Evolutionary conservation across 345 rosid genomes (phyloP).

Genomic region (Gossypium turneri): DNA sequence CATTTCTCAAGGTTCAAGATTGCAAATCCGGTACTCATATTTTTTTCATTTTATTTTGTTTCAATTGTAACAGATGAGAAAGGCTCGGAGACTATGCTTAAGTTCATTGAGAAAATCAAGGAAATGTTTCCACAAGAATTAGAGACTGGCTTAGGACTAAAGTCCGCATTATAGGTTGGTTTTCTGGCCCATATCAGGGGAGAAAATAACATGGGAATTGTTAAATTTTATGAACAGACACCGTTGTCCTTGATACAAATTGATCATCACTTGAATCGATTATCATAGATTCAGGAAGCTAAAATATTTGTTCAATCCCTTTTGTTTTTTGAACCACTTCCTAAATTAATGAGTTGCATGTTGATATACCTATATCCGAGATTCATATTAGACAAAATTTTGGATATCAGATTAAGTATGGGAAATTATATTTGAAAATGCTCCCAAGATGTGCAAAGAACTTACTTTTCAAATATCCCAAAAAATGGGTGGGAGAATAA

Average conservation of each 20-base stretch:
- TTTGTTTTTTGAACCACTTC: background rate
- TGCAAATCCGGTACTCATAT: background rate
- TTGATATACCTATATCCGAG: background rate
- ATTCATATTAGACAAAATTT: no score
- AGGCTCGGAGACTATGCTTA: background rate
- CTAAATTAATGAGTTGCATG: background rate
- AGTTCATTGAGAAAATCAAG: conserved; percentile 8
- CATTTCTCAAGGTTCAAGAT: background rate
- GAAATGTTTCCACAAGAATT: conserved; percentile 4
- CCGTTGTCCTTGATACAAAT: background rate
- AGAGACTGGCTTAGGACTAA: background rate
- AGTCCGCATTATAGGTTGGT: conserved; percentile 11
- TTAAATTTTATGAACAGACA: background rate
- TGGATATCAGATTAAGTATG: no score
- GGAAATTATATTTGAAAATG: no score
- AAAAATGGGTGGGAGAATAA: no score
- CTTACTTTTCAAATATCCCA: no score
- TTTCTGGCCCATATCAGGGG: background rate
- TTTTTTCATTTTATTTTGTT: background rate
- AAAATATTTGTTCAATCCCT: background rate
- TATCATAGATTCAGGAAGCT: background rate
- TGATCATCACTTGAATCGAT: background rate
- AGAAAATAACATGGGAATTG: background rate
- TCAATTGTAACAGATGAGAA: conserved; percentile 5
- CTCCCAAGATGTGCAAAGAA: no score